phyloP scores from a whole-genome alignment of 495 filamentous ascomycete species.

The Cercophora samala region DNA sequence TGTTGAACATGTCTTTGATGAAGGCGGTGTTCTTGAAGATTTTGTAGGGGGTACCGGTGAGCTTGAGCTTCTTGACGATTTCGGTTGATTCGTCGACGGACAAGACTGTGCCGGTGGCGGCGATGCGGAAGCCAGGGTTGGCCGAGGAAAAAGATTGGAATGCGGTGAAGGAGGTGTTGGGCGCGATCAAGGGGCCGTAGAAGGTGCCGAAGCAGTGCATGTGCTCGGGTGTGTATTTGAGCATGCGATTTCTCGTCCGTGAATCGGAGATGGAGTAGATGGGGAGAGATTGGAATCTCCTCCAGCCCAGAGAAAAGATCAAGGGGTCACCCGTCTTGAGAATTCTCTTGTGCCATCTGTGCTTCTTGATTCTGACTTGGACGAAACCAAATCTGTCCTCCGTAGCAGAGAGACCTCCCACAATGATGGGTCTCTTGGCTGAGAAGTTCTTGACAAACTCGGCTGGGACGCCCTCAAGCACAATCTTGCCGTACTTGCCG shows the following conservation, averaged over 20 bases:
- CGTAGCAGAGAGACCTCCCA: constrained; percentile 84
- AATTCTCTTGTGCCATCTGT: constrained; percentile 99
- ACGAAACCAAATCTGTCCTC: constrained; percentile 95
- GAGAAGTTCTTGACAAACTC: constrained; percentile 91
- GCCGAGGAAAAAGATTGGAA: constrained; percentile 87
- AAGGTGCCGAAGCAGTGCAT: constrained; percentile 98
- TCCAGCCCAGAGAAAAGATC: constrained; percentile 97
- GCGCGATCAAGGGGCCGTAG: constrained; percentile 89
- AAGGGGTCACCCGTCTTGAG: constrained; percentile 95
- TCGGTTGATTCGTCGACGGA: constrained; percentile 90
- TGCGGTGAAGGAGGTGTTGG: constrained; percentile 91
- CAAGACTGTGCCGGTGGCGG: constrained; percentile 88
- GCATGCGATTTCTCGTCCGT: constrained; percentile 89
- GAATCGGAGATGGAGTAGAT: constrained; percentile 94
- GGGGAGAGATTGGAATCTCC: constrained; percentile 86
- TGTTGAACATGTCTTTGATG: constrained; percentile 97
- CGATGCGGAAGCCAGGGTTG: constrained; percentile 87
- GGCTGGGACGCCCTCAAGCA: constrained; percentile 80
- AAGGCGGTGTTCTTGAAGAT: constrained; percentile 99
- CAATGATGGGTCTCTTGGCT: constrained; percentile 76
- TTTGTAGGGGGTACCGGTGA: constrained; percentile 73
- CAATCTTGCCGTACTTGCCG: constrained; percentile 89
- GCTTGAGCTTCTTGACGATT: constrained; percentile 98
- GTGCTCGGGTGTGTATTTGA: constrained; percentile 83
- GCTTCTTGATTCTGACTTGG: constrained; percentile 91